Evolutionary conservation across 495 filamentous ascomycete species (phyloP).

Genomic region (Aspergillus leporis): DNA sequence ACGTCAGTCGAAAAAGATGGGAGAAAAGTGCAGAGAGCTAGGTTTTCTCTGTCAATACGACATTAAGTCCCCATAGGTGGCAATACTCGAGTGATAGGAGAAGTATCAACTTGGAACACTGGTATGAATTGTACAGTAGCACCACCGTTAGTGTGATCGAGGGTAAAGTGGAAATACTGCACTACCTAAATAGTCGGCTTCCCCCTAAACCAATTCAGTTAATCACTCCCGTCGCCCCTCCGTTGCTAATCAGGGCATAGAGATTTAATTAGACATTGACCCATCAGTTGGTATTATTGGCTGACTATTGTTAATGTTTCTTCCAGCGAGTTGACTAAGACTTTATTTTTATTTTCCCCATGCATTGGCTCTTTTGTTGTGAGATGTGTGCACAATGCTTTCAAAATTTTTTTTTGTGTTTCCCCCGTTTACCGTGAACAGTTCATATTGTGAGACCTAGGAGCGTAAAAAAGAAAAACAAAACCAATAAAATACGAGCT

Average conservation of each 20-base stretch:
- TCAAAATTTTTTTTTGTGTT: not conserved
- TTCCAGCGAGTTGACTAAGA: not conserved
- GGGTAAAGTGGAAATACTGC: not conserved
- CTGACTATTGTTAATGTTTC: not conserved
- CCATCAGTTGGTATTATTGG: constrained; percentile 1
- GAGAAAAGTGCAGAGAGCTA: not conserved
- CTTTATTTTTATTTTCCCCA: not conserved
- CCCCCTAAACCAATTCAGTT: not conserved
- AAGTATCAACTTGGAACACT: constrained; percentile 15
- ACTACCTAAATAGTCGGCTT: not conserved
- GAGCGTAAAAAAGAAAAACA: constrained; percentile 1
- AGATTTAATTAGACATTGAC: constrained; percentile 2
- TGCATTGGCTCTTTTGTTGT: too few relatives aligned
- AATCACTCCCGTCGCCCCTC: not conserved
- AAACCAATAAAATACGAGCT: not conserved
- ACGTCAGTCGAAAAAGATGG: not conserved
- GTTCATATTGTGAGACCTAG: not conserved
- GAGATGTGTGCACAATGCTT: not conserved
- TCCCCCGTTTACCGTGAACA: not conserved
- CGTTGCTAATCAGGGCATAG: not conserved
- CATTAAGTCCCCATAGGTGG: not conserved
- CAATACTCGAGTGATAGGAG: not conserved
- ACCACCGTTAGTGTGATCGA: constrained; percentile 6
- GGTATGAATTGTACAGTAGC: constrained; percentile 12
- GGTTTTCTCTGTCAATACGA: not conserved